Conservation (phyloP, 2,329 filamentous ascomycete genomes). For the Exophiala oligosperma region DNA sequence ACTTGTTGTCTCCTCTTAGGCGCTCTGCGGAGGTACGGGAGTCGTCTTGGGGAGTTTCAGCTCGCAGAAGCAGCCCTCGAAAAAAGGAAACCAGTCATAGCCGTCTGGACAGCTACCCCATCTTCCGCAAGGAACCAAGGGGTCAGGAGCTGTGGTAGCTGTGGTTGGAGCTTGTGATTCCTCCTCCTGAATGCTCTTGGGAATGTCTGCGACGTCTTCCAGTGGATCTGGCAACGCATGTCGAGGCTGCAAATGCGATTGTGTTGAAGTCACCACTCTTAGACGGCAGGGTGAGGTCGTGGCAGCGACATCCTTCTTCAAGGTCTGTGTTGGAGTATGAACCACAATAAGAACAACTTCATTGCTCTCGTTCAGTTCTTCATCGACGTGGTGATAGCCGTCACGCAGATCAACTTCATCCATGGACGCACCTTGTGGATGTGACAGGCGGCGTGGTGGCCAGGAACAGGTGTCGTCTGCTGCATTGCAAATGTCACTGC, state of each 20-base stretch:
- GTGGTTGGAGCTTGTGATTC: not conserved
- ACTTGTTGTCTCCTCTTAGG: no score
- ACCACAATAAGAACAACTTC: not conserved
- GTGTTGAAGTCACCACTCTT: not conserved
- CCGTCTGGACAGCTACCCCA: not conserved
- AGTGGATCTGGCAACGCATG: not conserved
- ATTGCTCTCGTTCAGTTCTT: not conserved
- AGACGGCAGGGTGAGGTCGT: not conserved
- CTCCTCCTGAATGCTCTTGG: slow-evolving; percentile 4
- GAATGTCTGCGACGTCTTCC: slow-evolving; percentile 4
- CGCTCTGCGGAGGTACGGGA: no score
- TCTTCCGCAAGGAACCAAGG: not conserved
- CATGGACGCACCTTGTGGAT: not conserved
- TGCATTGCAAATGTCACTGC: not conserved
- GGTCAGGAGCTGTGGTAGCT: not conserved
- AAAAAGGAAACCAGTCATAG: not conserved
- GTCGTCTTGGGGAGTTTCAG: not conserved
- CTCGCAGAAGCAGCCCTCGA: not conserved
- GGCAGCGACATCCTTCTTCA: not conserved
- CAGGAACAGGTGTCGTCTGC: slow-evolving; percentile 1
- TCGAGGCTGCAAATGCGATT: not conserved
- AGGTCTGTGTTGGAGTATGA: not conserved
- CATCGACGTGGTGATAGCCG: not conserved
- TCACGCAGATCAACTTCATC: not conserved
- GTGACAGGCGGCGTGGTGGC: not conserved